These are phyloP conservation scores for Penicillium sp. DNA, from an alignment of 2,329 filamentous ascomycete species.

Conservation along the genomic window DNA sequence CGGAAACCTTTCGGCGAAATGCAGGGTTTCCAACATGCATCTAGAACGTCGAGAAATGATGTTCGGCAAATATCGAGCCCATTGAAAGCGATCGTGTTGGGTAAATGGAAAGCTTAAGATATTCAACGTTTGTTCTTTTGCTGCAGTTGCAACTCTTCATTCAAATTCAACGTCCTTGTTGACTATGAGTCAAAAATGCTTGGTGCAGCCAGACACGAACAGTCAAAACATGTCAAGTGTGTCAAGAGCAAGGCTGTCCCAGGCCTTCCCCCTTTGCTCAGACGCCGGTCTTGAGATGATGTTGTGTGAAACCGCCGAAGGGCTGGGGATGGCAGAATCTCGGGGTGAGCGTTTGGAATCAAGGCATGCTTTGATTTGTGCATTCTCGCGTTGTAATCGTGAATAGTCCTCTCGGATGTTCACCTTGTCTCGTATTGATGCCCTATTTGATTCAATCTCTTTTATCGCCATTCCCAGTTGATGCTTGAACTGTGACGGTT, in stretches of 20 bases:
- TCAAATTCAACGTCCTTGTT: neutral
- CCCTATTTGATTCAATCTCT: slow-evolving; percentile 23
- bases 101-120: neutral
- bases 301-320: slow-evolving; percentile 1
- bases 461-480: slow-evolving; percentile 27
- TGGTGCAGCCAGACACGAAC: neutral
- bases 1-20: neutral
- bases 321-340: slow-evolving; percentile 11
- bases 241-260: slow-evolving; percentile 30
- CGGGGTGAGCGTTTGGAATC: slow-evolving; percentile 15
- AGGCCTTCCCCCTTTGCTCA: slow-evolving; percentile 22
- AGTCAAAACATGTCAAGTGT: slow-evolving; percentile 26
- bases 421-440: slow-evolving; percentile 19
- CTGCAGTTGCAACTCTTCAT: neutral
- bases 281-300: slow-evolving; percentile 15
- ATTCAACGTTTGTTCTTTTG: neutral
- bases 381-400: slow-evolving; percentile 26
- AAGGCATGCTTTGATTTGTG: slow-evolving; percentile 22
- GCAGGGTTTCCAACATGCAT: neutral
- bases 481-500: slow-evolving; percentile 20
- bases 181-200: neutral
- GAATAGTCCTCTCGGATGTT: slow-evolving; percentile 25
- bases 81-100: neutral
- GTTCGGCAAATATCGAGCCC: neutral
- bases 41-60: neutral